These are phyloP conservation scores for Trichoderma endophyticum DNA, from an alignment of 2,329 filamentous ascomycete genomes.

Conservation along the genomic window DNA sequence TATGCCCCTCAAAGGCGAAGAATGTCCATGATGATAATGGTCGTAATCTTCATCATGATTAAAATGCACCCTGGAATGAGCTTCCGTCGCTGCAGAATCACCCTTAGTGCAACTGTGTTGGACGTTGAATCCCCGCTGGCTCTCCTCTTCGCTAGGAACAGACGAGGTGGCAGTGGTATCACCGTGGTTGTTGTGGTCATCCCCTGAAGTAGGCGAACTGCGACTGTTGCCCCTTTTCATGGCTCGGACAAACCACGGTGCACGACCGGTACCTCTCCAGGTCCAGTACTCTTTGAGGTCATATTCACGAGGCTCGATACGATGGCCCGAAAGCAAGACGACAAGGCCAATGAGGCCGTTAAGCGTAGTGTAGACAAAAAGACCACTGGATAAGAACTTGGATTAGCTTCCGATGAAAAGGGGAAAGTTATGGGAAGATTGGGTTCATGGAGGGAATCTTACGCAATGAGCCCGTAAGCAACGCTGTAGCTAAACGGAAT, in stretches of 20 bases:
- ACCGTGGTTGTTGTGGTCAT: background rate
- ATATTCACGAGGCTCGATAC: slow-evolving; percentile 49
- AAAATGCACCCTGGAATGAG: slow-evolving; percentile 22
- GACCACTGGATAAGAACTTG: slow-evolving; percentile 36
- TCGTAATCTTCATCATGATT: slow-evolving; percentile 22
- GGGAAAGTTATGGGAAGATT: background rate
- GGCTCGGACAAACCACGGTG: slow-evolving; percentile 48
- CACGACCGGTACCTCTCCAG: slow-evolving; percentile 47
- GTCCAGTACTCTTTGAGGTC: slow-evolving; percentile 56
- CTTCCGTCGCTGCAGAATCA: background rate
- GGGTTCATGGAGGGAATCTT: slow-evolving; percentile 30
- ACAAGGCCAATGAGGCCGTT: slow-evolving; percentile 46
- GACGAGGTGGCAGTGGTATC: background rate
- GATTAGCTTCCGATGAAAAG: background rate
- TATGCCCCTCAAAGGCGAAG: background rate
- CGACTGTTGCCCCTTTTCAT: slow-evolving; percentile 23
- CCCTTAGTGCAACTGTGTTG: slow-evolving; percentile 25
- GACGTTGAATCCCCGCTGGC: slow-evolving; percentile 13
- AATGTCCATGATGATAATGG: background rate
- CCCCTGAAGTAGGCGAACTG: background rate
- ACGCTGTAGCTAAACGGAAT: slow-evolving; percentile 80
- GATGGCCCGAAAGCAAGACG: slow-evolving; percentile 42
- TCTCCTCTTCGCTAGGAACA: slow-evolving; percentile 11
- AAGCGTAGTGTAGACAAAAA: slow-evolving; percentile 54
- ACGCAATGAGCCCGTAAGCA: slow-evolving; percentile 73